Base-by-base conservation (phyloP, 129 eudicot genomes). In the Tagetes patula region DNA sequence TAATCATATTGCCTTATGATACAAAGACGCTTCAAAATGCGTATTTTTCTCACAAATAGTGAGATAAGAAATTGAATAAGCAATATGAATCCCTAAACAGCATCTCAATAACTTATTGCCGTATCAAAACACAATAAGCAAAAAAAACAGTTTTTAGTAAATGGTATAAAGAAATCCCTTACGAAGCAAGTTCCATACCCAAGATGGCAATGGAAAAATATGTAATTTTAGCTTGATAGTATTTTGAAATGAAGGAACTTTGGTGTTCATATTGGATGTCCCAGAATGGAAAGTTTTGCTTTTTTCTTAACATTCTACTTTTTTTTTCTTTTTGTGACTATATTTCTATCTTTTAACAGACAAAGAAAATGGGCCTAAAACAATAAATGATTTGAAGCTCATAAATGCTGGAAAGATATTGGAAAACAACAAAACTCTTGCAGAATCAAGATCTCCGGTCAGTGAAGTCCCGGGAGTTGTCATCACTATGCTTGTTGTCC, bases 331-430 rank as follows among this genome's bases (percentile, higher is more conserved):
- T 37, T 71, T 4, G 10, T 40, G n/a, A 12, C 42, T 30, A 56
- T 72, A 13, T 71, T 71, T 41, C 6, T 11, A 30, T 56, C 8
- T 55, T 55, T 55, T 72, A 45, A 31, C 67, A 72, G 76, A 72
- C 31, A 72, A 31, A 27, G 76, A 42, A 56, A 72, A 58, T 42
- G 67, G 67, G 67, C 76, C 76, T 40, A 88, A 78, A 74, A 69
- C 89, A 39, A 75, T 76, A 75, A 78, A 73, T 41, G 88, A 88
- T 69, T 69, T 88, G 79, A 88, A 88, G 86, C 90, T 88, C 20
- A 88, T 88, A 49, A 88, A 85, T 73, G 95, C 90, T 6, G 95
- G 90, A 76, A 88, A 77, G 80, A 88, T 88, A 75, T 76, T 88
- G 56, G 95, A 88, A 74, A 85, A 83, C 54, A 83, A 76, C 75